A percentile compares a stretch with the other conserved stretches of the same genome.
phyloP scores from a whole-genome alignment of 441 rosid species.

The Capsella rubella region DNA sequence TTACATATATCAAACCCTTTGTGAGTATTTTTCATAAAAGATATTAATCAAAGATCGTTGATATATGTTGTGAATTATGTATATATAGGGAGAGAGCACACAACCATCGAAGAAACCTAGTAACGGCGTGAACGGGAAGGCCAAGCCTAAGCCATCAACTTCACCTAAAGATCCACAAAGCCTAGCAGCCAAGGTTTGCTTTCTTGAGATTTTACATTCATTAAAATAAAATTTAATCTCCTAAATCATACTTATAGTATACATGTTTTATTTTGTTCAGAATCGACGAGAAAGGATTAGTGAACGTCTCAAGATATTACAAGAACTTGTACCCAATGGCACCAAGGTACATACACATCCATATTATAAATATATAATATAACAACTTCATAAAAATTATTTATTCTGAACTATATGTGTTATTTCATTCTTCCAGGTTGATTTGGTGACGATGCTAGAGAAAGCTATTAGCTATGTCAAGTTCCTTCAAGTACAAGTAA shows the following conservation, averaged over 20 bases:
- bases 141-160: conserved; percentile 54
- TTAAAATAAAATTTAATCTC: neutral
- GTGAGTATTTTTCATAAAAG: neutral
- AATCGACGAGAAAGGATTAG: conserved; percentile 85
- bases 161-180: conserved; percentile 87
- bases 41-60: neutral
- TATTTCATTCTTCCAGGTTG: conserved; percentile 58
- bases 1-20: neutral
- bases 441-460: conserved; percentile 89
- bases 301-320: conserved; percentile 77
- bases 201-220: conserved; percentile 24
- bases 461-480: conserved; percentile 89
- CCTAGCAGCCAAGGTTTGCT: conserved; percentile 84
- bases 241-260: neutral
- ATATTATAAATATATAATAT: neutral
- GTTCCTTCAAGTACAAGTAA: conserved; percentile 92
- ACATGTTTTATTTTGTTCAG: conserved; percentile 47
- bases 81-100: conserved; percentile 57
- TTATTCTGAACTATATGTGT: neutral
- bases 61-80: conserved; percentile 14
- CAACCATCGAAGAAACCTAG: conserved; percentile 71
- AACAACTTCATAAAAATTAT: neutral
- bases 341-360: conserved; percentile 57
- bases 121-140: conserved; percentile 44
- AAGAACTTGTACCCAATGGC: conserved; percentile 87